phyloP scores from a whole-genome alignment of 768 basidiomycete species.

The Myochromella boudieri region DNA sequence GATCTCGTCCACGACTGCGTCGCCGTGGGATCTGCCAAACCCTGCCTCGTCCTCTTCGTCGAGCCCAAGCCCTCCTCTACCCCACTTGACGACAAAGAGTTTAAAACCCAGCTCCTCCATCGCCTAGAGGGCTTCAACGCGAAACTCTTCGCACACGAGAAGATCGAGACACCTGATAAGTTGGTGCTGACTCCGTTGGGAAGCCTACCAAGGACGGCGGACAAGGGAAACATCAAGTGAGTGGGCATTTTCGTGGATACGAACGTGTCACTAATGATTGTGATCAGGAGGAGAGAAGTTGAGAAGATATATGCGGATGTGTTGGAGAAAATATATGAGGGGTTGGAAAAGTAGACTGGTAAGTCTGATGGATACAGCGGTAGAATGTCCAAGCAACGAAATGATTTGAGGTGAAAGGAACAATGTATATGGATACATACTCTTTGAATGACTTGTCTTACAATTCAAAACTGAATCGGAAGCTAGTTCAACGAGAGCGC shows the following conservation, averaged over 20 bases:
- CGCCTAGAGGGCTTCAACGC: not conserved
- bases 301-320: not conserved
- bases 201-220: slow-evolving; percentile 1
- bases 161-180: not conserved
- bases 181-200: not conserved
- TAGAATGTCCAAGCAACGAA: too few relatives aligned
- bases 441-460: too few relatives aligned
- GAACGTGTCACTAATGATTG: not conserved
- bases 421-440: too few relatives aligned
- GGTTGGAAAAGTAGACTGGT: too few relatives aligned
- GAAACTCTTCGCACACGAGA: not conserved
- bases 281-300: not conserved
- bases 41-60: slow-evolving; percentile 8
- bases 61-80: not conserved
- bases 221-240: slow-evolving; percentile 5
- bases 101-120: not conserved
- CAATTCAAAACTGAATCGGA: too few relatives aligned
- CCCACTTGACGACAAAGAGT: not conserved
- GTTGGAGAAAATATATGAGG: not conserved
- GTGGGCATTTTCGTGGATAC: not conserved
- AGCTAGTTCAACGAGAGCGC: too few relatives aligned
- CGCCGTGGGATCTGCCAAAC: slow-evolving; percentile 8
- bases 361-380: too few relatives aligned
- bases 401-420: too few relatives aligned
- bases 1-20: slow-evolving; percentile 8